Conservation (phyloP, 192 early-diverging fungal species). For the Entomortierella beljakovae region DNA sequence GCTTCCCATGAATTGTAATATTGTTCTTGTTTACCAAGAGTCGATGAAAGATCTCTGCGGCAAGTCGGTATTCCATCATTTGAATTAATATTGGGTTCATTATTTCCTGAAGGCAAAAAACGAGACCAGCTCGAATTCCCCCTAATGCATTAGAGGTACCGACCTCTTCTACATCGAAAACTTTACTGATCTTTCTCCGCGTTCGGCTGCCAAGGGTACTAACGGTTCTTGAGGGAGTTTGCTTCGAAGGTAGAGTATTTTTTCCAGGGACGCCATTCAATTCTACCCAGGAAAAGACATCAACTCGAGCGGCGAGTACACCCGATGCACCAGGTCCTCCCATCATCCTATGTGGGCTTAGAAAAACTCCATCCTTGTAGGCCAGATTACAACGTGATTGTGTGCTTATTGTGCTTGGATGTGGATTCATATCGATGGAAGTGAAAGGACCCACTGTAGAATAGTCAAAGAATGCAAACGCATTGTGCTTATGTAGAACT, state of each 20-base stretch:
- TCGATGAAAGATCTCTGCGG: not conserved
- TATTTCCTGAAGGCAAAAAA: slow-evolving; percentile 50
- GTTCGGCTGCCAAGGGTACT: slow-evolving; percentile 25
- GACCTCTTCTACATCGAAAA: slow-evolving; percentile 47
- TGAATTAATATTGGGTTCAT: slow-evolving; percentile 11
- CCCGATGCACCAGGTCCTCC: slow-evolving; percentile 58
- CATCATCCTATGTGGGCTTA: slow-evolving; percentile 57
- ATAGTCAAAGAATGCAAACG: slow-evolving; percentile 55
- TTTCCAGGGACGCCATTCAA: not conserved
- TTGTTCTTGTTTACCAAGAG: not conserved
- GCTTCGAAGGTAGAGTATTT: too few species aligned
- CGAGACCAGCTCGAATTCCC: slow-evolving; percentile 52
- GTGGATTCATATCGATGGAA: slow-evolving; percentile 38
- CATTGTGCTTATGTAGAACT: slow-evolving; percentile 53
- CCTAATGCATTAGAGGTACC: slow-evolving; percentile 57
- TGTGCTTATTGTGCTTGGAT: slow-evolving; percentile 1
- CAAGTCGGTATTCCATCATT: slow-evolving; percentile 13
- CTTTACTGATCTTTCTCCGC: slow-evolving; percentile 26
- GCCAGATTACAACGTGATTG: slow-evolving; percentile 4
- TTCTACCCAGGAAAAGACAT: slow-evolving; percentile 25
- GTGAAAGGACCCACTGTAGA: slow-evolving; percentile 52
- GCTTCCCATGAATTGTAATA: slow-evolving; percentile 1
- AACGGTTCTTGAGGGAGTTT: slow-evolving; percentile 57
- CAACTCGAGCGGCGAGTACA: slow-evolving; percentile 44
- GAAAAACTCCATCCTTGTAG: slow-evolving; percentile 54